Evolutionary conservation across 2,329 filamentous ascomycete genomes (phyloP), one percentile per base, ranked within the genome.

Genomic region (Lizonia empirigonia): DNA sequence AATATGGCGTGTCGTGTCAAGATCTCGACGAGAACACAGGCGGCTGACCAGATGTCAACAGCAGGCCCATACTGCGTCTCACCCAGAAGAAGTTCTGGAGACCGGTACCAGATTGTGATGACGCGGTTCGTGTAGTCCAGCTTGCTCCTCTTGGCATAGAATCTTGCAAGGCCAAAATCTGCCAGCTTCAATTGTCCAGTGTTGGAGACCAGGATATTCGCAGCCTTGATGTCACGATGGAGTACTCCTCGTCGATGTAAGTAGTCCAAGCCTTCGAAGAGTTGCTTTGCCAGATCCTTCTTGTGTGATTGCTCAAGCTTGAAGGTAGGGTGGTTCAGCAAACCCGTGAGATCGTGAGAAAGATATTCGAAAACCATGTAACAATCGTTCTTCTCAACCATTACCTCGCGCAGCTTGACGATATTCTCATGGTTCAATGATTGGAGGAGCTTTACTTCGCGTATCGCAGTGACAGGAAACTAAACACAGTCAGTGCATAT

Each of bases 331-430:
- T 99, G 94, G 65, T 97, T 97, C 54, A 99, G 84, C 24, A 99
- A 80, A 12, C 94, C 94, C 2, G 94, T 99, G 54, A 99, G 79
- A 72, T 99, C 94, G 71, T 99, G 94, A 1, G 94, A 93, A 24
- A 97, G 82, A 69, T 99, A 99, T 72, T 99, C 94, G 60, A 99
- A 99, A 3, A 99, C 94, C 94, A 99, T 99, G 75, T 96, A 99
- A 73, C 94, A 99, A 74, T 97, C 92, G 62, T 97, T 97, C 69
- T 88, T 90, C 76, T 99, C 94, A 2, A 99, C 94, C 94, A 99
- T 99, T 60, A 95, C 90, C 75, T 96, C 91, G 59, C 89, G 85
- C 15, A 96, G 77, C 32, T 86, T 85, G 50, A 96, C 90, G 41
- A 96, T 86, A 65, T 95, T 96, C 52, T 81, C 77, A 65, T 96